Percentiles rank a stretch among this genome's conserved stretches.
Conservation (phyloP, 371 early-diverging fungal species). For the Gilbertella persicaria region DNA sequence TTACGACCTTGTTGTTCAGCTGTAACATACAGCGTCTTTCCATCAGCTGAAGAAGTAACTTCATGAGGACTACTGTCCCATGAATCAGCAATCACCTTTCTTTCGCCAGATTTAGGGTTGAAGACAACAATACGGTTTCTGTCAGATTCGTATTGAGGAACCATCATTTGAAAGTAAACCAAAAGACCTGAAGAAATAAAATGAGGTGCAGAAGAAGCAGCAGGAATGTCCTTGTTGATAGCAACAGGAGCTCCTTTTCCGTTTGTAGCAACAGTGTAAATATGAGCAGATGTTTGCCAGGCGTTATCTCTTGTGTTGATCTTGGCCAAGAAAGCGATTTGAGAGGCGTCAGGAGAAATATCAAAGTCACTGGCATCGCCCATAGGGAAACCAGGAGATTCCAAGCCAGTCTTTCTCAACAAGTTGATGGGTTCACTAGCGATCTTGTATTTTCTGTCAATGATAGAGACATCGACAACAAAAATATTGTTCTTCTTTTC, state of each 20-base stretch:
- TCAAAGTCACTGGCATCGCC: conserved; percentile 63
- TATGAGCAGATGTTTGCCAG: conserved; percentile 76
- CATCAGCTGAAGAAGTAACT: conserved; percentile 58
- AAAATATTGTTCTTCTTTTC: conserved; percentile 64
- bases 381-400: conserved; percentile 59
- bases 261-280: conserved; percentile 65
- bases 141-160: conserved; percentile 77
- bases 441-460: conserved; percentile 23
- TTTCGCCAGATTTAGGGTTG: conserved; percentile 41
- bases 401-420: conserved; percentile 50
- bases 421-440: conserved; percentile 52
- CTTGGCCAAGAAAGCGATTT: conserved; percentile 75
- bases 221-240: conserved; percentile 60
- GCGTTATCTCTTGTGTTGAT: conserved; percentile 63
- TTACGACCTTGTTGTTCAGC: conserved; percentile 64
- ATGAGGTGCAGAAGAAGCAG: conserved; percentile 65
- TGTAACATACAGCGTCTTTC: conserved; percentile 51
- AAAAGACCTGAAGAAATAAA: conserved; percentile 69
- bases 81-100: conserved; percentile 41
- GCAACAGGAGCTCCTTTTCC: conserved; percentile 44
- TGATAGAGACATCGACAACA: conserved; percentile 40
- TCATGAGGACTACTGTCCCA: conserved; percentile 72
- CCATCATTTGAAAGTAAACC: conserved; percentile 76
- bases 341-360: conserved; percentile 66
- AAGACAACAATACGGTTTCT: conserved; percentile 71